Conservation (phyloP, 176 grass and related monocot genomes). For the Zea luxurians region DNA sequence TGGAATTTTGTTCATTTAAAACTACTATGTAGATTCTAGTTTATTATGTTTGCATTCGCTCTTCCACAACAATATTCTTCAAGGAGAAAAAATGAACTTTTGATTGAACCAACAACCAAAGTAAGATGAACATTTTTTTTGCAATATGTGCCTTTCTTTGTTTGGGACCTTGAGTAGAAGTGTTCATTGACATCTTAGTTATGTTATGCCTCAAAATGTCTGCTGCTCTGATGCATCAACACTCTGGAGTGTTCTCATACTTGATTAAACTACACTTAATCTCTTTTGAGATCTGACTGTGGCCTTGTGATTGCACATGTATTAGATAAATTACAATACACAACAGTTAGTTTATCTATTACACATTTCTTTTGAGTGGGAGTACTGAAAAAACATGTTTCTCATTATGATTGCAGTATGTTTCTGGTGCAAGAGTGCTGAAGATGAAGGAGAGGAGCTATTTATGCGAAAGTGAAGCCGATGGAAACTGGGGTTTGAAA, state of each 20-base stretch:
- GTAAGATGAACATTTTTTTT: neutral
- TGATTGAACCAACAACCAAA: neutral
- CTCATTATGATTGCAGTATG: slow-evolving; percentile 37
- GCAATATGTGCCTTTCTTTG: neutral
- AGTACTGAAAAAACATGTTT: slow-evolving; percentile 13
- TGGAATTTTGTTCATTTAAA: neutral
- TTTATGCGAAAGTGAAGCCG: slow-evolving; percentile 63
- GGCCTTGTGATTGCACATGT: too few species aligned
- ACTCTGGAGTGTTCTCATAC: too few species aligned
- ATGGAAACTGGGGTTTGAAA: slow-evolving; percentile 11
- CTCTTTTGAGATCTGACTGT: too few species aligned
- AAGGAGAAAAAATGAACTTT: neutral
- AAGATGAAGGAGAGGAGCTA: slow-evolving; percentile 78
- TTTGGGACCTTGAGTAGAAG: too few species aligned
- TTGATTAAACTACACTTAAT: too few species aligned
- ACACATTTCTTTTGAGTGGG: neutral
- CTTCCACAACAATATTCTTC: neutral
- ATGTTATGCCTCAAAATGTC: too few species aligned
- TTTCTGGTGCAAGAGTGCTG: slow-evolving; percentile 14
- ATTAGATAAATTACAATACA: too few species aligned
- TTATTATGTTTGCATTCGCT: slow-evolving; percentile 13
- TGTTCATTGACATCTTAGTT: too few species aligned
- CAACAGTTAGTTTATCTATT: too few species aligned
- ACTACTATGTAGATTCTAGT: too few species aligned
- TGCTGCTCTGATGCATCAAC: too few species aligned